These are phyloP conservation scores for Monosporascus cannonballus DNA, from an alignment of 2,329 filamentous ascomycete species.

Conservation along the genomic window DNA sequence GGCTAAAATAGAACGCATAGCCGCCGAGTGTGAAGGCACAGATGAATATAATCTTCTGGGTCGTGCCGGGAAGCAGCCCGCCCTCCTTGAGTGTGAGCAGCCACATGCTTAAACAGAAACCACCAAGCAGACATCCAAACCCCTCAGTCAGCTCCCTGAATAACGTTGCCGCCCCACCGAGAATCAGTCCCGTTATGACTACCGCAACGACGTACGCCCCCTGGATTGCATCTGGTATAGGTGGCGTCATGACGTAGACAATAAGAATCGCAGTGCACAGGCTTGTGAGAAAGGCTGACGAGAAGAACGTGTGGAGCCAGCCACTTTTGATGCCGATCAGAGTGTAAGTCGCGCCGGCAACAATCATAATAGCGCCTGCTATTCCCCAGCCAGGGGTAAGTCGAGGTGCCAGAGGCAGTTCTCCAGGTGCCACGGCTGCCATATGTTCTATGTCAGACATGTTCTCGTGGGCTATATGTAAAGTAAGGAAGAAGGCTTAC, in stretches of 20 bases:
- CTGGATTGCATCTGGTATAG: slow-evolving; percentile 69
- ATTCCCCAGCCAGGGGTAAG: slow-evolving; percentile 80
- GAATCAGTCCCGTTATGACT: slow-evolving; percentile 63
- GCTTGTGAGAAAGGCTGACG: slow-evolving; percentile 65
- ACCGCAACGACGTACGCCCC: slow-evolving; percentile 81
- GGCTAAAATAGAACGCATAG: slow-evolving; percentile 73
- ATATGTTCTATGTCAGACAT: slow-evolving; percentile 3
- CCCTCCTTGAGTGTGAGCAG: slow-evolving; percentile 71
- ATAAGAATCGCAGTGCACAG: slow-evolving; percentile 77
- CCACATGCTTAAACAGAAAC: slow-evolving; percentile 88
- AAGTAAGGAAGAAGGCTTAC: slow-evolving; percentile 14
- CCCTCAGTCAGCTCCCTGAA: slow-evolving; percentile 78
- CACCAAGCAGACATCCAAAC: slow-evolving; percentile 80
- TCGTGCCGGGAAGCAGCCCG: slow-evolving; percentile 59
- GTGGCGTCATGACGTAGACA: slow-evolving; percentile 79
- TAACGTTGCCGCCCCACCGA: slow-evolving; percentile 68
- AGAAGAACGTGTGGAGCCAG: slow-evolving; percentile 75
- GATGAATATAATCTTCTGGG: slow-evolving; percentile 69
- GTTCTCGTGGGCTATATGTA: not conserved
- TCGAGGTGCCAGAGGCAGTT: slow-evolving; percentile 65
- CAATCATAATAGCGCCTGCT: slow-evolving; percentile 68
- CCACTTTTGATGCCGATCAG: slow-evolving; percentile 78
- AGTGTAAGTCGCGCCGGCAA: slow-evolving; percentile 63
- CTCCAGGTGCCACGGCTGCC: slow-evolving; percentile 42
- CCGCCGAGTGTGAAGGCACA: slow-evolving; percentile 60